A percentile compares a stretch with the other conserved stretches of the same genome.
Conservation (phyloP, 2,329 filamentous ascomycete genomes). For the Trichoderma aggressivum region DNA sequence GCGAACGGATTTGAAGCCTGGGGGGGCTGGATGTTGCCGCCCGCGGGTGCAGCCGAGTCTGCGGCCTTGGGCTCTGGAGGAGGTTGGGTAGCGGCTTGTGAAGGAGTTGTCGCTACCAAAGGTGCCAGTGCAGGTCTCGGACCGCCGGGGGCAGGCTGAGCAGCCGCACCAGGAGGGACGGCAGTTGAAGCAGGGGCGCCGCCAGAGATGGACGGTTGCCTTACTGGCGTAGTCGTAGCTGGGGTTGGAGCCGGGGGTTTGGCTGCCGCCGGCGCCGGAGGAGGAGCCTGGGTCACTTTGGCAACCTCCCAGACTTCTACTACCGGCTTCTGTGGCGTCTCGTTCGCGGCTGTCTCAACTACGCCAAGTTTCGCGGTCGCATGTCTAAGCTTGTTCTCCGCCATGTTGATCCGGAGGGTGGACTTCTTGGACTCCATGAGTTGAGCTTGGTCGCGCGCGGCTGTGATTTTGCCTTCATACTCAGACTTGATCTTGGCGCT, state of each 20-base stretch:
- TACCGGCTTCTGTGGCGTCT: slow-evolving; percentile 81
- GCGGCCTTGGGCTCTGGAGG: not conserved
- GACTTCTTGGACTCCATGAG: slow-evolving; percentile 73
- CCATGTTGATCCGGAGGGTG: slow-evolving; percentile 72
- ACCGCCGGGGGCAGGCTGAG: not conserved
- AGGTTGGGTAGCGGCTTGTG: slow-evolving; percentile 12
- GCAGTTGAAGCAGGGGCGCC: slow-evolving; percentile 16
- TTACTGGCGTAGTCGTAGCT: slow-evolving; percentile 25
- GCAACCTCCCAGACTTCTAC: slow-evolving; percentile 82
- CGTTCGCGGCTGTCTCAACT: slow-evolving; percentile 75
- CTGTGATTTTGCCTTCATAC: slow-evolving; percentile 51
- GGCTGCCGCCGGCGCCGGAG: slow-evolving; percentile 22
- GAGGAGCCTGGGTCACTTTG: slow-evolving; percentile 48
- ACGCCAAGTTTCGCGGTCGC: slow-evolving; percentile 71
- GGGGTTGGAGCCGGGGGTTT: slow-evolving; percentile 9
- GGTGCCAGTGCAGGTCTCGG: slow-evolving; percentile 21
- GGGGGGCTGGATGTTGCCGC: slow-evolving; percentile 25
- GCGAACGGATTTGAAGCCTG: slow-evolving; percentile 35
- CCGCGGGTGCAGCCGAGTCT: not conserved
- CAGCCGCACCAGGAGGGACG: not conserved
- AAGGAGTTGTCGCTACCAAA: not conserved
- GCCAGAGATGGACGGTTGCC: slow-evolving; percentile 25
- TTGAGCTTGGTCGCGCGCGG: slow-evolving; percentile 61
- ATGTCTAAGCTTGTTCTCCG: slow-evolving; percentile 63
- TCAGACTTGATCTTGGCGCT: slow-evolving; percentile 58